Evolutionary conservation across 257 asterid genomes (phyloP), one percentile per base, ranked within the genome.

Genomic region (Gardenia jasminoides): DNA sequence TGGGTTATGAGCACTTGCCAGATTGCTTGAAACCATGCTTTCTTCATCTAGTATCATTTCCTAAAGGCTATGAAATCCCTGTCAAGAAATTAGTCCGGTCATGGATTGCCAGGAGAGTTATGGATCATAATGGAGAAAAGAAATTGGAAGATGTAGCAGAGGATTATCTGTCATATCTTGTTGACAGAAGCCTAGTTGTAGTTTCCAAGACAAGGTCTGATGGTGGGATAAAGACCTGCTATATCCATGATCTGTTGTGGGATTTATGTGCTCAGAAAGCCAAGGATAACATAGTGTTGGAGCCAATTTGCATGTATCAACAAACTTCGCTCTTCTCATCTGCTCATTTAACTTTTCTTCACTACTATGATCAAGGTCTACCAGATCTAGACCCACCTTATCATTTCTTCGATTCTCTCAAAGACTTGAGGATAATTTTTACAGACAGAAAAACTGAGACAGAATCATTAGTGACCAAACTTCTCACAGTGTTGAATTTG

Each of bases 61-160:
- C 52, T 0, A 11, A 43, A 30, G 59, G 43, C 62, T 17, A 11
- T 31, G 79, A 62, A 33, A 75, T 75, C 24, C 69, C 26, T 33
- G 13, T 47, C 12, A 30, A 28, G 62, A 62, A 36, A 46, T 30
- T 76, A 39, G 20, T 76, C 2, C 17, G 19, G n/a, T 15, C 30
- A 24, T 76, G 79, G 79, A 67, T 76, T 17, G 72, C 72, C 5
- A 48, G 43, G 72, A 70, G 72, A 19, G 8, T 76, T 7, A 19
- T 64, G 1, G 7, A 26, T 43, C 39, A 48, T 15, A 28, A 1
- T 26, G 22, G 19, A 17, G 20, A 39, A 4, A 64, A 31, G 26
- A 13, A 16, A 7, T 15, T 28, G 41, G 79, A 76, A 46, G 64
- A 75, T 1, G 58, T 75, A n/a, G 78, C 78, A 39, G 16, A 56